Base-by-base conservation (phyloP, 768 basidiomycete genomes). In the Filobasidium floriforme region DNA sequence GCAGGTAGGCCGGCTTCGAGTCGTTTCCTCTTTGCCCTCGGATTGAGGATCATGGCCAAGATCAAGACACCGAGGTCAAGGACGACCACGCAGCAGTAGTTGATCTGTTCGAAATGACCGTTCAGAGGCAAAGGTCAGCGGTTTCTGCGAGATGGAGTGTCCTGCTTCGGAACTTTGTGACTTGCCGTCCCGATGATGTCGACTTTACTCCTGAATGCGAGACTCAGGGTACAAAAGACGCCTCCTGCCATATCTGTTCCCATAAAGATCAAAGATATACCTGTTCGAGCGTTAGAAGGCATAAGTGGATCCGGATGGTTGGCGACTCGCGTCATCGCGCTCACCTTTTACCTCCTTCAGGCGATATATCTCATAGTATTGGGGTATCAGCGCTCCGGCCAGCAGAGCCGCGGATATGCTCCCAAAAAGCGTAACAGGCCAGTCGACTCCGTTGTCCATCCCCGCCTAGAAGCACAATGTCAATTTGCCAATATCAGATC, bases 311-410 rank as follows among this genome's bases (percentile, higher is more conserved):
- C n/a, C n/a, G n/a, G n/a, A n/a, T n/a, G n/a, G n/a, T n/a, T n/a
- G n/a, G n/a, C n/a, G n/a, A n/a, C n/a, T n/a, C n/a, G n/a, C n/a
- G n/a, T n/a, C n/a, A n/a, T n/a, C n/a, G n/a, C n/a, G 19, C 63
- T 59, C 40, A 65, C 65, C 65, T 37, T 75, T 66, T 55, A 78
- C 78, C 66, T 79, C 73, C 68, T 81, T 81, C 71, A 82, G 81
- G 68, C 83, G 83, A 77, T 83, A 87, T 54, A 91, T 90, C 73
- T 90, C 88, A 75, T 82, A 85, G 71, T 87, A 90, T 75, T 91
- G 89, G 0, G 89, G 85, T 0, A 84, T 63, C 11, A 85, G 73
- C 0, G 79, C 83, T 6, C 82, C 72, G 14, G 84, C 80, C 44
- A 90, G 81, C 19, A 89, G 71, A 9, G 86, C 79, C 0, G 86